These are phyloP conservation scores for Botrytis sinoallii DNA, from an alignment of 2,329 filamentous ascomycete genomes.

Conservation along the genomic window DNA sequence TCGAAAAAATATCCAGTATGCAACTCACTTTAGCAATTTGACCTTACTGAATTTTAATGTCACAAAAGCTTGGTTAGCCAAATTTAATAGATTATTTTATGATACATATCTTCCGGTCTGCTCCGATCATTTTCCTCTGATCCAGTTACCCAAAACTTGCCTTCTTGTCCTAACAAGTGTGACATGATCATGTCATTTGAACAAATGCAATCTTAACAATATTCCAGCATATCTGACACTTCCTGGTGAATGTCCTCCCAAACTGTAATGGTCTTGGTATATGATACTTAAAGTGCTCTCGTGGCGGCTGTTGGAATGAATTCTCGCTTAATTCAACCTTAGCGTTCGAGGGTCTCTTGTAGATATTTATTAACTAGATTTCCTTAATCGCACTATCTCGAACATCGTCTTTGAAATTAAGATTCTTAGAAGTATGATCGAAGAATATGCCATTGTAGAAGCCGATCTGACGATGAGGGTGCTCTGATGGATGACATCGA, in stretches of 20 bases:
- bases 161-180: too few species aligned
- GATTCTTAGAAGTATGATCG: background rate
- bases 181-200: background rate
- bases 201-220: background rate
- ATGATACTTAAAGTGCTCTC: background rate
- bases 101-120: background rate
- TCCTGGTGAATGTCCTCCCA: background rate
- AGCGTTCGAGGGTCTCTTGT: background rate
- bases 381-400: background rate
- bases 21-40: background rate
- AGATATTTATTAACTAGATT: background rate
- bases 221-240: background rate
- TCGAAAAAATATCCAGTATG: too few species aligned
- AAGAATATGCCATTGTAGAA: background rate
- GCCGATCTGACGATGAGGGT: background rate
- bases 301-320: background rate
- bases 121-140: background rate
- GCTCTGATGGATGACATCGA: background rate
- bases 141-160: background rate
- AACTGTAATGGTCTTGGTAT: background rate
- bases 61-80: background rate
- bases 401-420: too few species aligned
- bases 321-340: background rate
- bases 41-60: accelerated
- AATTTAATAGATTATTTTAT: background rate